Percentiles rank a stretch among this genome's conserved stretches.
Evolutionary conservation across 2,329 filamentous ascomycete species (phyloP).

Genomic region (Camillea tinctor): DNA sequence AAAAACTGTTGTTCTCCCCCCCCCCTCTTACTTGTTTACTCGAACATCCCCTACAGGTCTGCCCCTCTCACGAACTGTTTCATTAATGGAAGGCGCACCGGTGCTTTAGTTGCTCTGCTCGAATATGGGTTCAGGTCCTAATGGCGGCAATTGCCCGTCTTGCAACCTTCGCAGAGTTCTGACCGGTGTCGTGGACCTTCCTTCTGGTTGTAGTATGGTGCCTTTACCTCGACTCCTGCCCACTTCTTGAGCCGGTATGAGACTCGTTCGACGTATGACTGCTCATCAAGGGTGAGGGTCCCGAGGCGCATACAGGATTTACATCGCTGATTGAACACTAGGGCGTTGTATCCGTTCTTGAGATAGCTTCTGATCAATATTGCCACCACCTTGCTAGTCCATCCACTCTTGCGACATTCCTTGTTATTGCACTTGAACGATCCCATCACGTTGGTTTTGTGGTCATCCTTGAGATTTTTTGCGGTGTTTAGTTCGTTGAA

Average conservation of each 20-base stretch:
- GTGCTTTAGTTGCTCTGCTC: too few relatives aligned
- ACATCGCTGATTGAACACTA: slow-evolving; percentile 27
- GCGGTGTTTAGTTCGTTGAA: too few relatives aligned
- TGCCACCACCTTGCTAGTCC: slow-evolving; percentile 12
- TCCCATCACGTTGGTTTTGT: slow-evolving; percentile 13
- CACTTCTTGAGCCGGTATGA: slow-evolving; percentile 29
- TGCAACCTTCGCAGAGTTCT: slow-evolving; percentile 20
- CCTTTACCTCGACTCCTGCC: slow-evolving; percentile 16
- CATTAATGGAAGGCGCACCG: too few relatives aligned
- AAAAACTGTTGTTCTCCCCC: too few relatives aligned
- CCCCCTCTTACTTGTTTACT: too few relatives aligned
- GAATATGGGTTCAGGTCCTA: too few relatives aligned
- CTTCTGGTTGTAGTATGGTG: not conserved
- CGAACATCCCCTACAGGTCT: too few relatives aligned
- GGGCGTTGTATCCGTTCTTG: slow-evolving; percentile 21
- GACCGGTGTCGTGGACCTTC: slow-evolving; percentile 9
- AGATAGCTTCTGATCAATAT: slow-evolving; percentile 15
- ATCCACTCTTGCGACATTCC: slow-evolving; percentile 5
- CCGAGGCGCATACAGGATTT: slow-evolving; percentile 17
- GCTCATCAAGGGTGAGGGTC: slow-evolving; percentile 16
- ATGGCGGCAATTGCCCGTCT: too few relatives aligned
- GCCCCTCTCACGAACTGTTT: too few relatives aligned
- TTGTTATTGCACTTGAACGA: slow-evolving; percentile 15
- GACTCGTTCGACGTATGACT: slow-evolving; percentile 26
- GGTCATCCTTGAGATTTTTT: not conserved